Conservation (phyloP, 805 yeast species). For the Candida verbasci region DNA sequence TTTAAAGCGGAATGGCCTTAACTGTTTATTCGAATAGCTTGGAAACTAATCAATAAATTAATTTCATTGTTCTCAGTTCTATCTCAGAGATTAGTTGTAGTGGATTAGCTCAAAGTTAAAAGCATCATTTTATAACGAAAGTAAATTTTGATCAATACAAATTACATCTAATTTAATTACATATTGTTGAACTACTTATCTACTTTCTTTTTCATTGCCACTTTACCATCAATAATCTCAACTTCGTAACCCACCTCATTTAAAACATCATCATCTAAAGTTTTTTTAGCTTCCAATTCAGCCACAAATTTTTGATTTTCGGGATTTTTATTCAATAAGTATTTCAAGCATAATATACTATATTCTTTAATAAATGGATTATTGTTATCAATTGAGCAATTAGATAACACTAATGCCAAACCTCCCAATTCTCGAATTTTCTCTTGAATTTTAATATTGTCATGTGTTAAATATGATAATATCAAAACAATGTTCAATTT, state of each 20-base stretch:
- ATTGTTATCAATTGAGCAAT: constrained; percentile 80
- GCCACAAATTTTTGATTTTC: constrained; percentile 77
- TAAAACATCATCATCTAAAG: constrained; percentile 51
- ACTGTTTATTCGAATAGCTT: too few species aligned
- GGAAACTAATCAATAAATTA: too few species aligned
- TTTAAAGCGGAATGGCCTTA: too few species aligned
- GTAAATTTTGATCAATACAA: too few species aligned
- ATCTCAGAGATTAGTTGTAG: too few species aligned
- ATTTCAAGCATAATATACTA: constrained; percentile 73
- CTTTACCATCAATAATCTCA: constrained; percentile 66
- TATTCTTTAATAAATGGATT: constrained; percentile 88
- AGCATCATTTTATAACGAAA: too few species aligned
- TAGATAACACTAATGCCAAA: constrained; percentile 65
- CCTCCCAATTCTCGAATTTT: constrained; percentile 61
- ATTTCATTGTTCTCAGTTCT: too few species aligned
- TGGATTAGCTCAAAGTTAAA: too few species aligned
- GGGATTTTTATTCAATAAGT: constrained; percentile 57
- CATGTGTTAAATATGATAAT: constrained; percentile 52
- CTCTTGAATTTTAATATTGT: constrained; percentile 60
- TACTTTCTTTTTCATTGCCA: constrained; percentile 22
- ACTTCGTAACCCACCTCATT: constrained; percentile 74
- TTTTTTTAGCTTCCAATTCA: constrained; percentile 67
- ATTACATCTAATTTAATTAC: too few species aligned
- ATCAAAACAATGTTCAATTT: constrained; percentile 67
- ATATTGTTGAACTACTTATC: too few species aligned